A percentile compares a stretch with the other conserved stretches of the same genome.
Conservation (phyloP, 2,329 filamentous ascomycete species). For the Raffaelea albimanens region DNA sequence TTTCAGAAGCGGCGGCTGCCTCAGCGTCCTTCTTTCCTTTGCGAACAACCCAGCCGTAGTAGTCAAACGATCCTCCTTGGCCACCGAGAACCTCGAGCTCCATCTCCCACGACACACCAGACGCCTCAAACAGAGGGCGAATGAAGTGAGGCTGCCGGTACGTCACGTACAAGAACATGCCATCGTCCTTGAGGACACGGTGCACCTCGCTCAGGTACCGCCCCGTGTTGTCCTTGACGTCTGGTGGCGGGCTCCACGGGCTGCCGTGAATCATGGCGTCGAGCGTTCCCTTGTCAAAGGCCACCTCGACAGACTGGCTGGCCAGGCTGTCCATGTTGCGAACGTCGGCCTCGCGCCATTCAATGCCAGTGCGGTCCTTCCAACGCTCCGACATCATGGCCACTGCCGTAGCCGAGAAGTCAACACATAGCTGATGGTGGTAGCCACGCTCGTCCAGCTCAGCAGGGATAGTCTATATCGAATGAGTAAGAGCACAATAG, state of each 20-base stretch:
- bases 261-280: constrained; percentile 47
- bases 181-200: constrained; percentile 36
- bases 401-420: constrained; percentile 47
- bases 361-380: constrained; percentile 26
- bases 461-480: constrained; percentile 42
- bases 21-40: constrained; percentile 14
- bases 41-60: constrained; percentile 33
- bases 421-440: constrained; percentile 40
- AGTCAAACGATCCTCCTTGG: constrained; percentile 33
- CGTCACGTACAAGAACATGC: constrained; percentile 41
- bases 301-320: constrained; percentile 37
- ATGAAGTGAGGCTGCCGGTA: constrained; percentile 47
- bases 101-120: constrained; percentile 33
- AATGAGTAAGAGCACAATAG: no score
- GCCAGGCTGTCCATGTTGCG: constrained; percentile 34
- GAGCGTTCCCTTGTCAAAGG: constrained; percentile 48
- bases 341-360: constrained; percentile 42
- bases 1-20: neutral
- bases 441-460: constrained; percentile 39
- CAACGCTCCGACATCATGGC: constrained; percentile 39
- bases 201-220: constrained; percentile 39
- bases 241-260: constrained; percentile 40
- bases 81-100: constrained; percentile 31
- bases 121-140: constrained; percentile 31
- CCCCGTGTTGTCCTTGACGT: constrained; percentile 36